Evolutionary conservation across 225 moss, liverwort and hornwort species (phyloP).

Genomic region (Physcomitrium patens): DNA sequence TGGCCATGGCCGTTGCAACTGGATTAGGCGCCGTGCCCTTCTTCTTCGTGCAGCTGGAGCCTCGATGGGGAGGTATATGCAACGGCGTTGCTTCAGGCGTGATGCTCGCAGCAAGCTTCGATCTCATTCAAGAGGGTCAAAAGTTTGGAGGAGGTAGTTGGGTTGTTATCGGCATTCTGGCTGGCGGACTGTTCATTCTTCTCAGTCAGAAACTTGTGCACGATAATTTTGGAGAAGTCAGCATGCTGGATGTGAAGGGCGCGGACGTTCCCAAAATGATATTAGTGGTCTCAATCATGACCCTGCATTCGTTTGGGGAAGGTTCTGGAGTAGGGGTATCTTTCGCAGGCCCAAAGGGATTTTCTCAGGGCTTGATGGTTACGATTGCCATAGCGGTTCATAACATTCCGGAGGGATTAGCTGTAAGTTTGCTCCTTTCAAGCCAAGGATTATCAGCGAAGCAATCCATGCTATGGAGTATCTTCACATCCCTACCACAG

Average conservation of each 20-base stretch:
- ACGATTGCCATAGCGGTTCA: conserved; percentile 97
- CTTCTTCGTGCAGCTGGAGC: conserved; percentile 90
- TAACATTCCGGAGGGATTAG: conserved; percentile 93
- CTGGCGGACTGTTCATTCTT: conserved; percentile 84
- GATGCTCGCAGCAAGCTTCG: conserved; percentile 98
- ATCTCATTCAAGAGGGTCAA: conserved; percentile 97
- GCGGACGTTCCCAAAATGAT: conserved; percentile 92
- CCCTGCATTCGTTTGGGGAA: conserved; percentile 93
- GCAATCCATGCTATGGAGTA: conserved; percentile 91
- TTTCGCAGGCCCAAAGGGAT: conserved; percentile 87
- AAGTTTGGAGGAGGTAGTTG: conserved; percentile 87
- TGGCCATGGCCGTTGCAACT: conserved; percentile 91
- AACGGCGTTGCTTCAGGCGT: conserved; percentile 95
- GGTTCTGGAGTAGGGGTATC: conserved; percentile 98
- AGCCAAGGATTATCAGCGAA: conserved; percentile 80
- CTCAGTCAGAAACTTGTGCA: conserved; percentile 77
- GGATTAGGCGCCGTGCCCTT: conserved; percentile 91
- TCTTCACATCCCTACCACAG: conserved; percentile 96
- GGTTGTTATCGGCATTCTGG: conserved; percentile 86
- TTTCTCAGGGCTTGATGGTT: conserved; percentile 90
- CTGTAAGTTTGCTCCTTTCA: conserved; percentile 91
- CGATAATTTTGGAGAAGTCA: conserved; percentile 74
- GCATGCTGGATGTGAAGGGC: conserved; percentile 90
- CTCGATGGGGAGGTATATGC: conserved; percentile 91
- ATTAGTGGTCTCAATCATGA: conserved; percentile 93